Base-by-base conservation (phyloP, 305 asterid species). In the Fraxinus xanthoxyloides region DNA sequence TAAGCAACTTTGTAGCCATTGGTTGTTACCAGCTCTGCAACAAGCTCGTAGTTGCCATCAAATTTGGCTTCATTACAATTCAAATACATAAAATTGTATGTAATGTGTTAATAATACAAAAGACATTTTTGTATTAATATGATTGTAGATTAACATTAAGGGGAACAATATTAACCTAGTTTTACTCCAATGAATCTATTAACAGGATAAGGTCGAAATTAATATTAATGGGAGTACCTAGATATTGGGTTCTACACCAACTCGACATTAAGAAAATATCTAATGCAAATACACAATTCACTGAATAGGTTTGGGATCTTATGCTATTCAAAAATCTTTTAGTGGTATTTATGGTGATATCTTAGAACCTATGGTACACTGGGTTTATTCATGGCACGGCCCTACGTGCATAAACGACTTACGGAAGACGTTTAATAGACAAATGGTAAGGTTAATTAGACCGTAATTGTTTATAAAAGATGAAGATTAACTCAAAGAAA, bases 1-100 rank as follows among this genome's bases (percentile, higher is more conserved):
- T 91, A 96, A 38, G 98, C 99, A 85, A 94, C 94, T 90, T 93
- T 96, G 86, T 92, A 94, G 84, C 99, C 98, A 85, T 96, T 96
- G 65, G 88, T 92, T 2, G 98, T 92, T 35, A 89, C 98, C 75
- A 96, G 90, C 94, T 94, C 97, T 38, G 97, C 98, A 1, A 94
- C 98, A 83, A 94, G 95, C 84, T 96, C 98, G 61, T 98, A 94
- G 92, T 92, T 93, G 77, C 98, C 98, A 85, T 93, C 97, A 81
- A 93, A 94, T 91, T 98, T 96, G 97, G 97, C 97, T 94, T 93
- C 97, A 96, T 87, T 90, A 78, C 87, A 90, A 87, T 79, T 85
- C 83, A 85, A 17, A 77, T 85, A 80, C 81, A 87, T 61, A 79
- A 81, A 74, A 84, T 75, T 63, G 69, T 48, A 77, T 34, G 75